phyloP scores from a whole-genome alignment of 306 rosid genomes.

The Echinosophora koreensis region DNA sequence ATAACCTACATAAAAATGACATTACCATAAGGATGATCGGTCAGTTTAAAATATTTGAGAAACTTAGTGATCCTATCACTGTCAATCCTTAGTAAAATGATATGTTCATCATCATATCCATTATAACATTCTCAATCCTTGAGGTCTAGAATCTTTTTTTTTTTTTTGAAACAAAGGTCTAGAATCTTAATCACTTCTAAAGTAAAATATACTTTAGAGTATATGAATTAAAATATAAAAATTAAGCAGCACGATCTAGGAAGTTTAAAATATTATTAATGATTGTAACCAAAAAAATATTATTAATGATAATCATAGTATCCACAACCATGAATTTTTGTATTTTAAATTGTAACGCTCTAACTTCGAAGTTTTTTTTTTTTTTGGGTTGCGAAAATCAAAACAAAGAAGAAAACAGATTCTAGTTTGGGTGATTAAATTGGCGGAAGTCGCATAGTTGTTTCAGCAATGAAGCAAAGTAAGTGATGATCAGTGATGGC shows the following conservation, averaged over 20 bases:
- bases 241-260: constrained; percentile 26
- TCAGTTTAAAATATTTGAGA: no score
- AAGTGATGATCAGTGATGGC: not conserved
- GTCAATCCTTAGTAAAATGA: constrained; percentile 1
- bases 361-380: constrained; percentile 18
- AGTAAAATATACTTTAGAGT: constrained; percentile 17
- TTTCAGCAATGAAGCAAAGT: not conserved
- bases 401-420: not conserved
- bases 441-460: not conserved
- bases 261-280: not conserved
- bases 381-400: not conserved
- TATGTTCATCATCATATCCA: not conserved
- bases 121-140: not conserved
- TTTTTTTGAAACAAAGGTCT: no score
- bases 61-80: not conserved
- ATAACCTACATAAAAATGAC: not conserved
- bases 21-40: no score
- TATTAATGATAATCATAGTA: not conserved
- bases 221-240: not conserved
- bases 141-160: constrained; percentile 1
- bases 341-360: constrained; percentile 21
- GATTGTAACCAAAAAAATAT: no score
- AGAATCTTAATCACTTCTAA: not conserved
- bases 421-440: not conserved
- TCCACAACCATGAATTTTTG: not conserved